These are phyloP conservation scores for Hypoxylon sp. DNA, from an alignment of 2,329 filamentous ascomycete species.

Conservation along the genomic window DNA sequence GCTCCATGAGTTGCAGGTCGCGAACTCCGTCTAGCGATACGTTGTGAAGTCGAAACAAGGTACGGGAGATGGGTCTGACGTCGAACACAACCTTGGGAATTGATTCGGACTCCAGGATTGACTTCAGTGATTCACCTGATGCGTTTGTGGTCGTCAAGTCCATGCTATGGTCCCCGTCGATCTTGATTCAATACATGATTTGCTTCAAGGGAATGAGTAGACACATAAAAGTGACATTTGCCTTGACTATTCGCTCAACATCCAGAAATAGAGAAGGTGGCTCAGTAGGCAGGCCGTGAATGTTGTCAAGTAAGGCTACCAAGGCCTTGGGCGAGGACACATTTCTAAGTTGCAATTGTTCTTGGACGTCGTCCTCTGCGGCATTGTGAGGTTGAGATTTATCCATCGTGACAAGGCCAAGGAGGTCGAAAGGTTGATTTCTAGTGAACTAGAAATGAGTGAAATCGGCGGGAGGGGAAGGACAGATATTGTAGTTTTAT, in stretches of 20 bases:
- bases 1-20: conserved; percentile 70
- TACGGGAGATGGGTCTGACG: conserved; percentile 69
- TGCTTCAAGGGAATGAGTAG: background rate
- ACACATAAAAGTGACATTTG: background rate
- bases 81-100: conserved; percentile 69
- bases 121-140: conserved; percentile 48
- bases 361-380: background rate
- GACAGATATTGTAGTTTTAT: background rate
- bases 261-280: background rate
- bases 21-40: conserved; percentile 60
- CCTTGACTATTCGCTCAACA: background rate
- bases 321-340: background rate
- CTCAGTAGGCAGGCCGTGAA: background rate
- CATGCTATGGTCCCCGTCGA: background rate
- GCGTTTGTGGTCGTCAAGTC: conserved; percentile 4
- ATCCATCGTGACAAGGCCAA: background rate
- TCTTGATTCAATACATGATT: background rate
- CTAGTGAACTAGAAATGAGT: background rate
- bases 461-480: background rate
- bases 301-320: background rate
- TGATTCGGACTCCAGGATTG: conserved; percentile 58
- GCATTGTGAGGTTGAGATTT: background rate
- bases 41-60: conserved; percentile 60
- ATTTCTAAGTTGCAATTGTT: background rate
- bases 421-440: background rate